Evolutionary conservation across 202 grass and related monocot species (phyloP).

Genomic region (Panicum hallii): DNA sequence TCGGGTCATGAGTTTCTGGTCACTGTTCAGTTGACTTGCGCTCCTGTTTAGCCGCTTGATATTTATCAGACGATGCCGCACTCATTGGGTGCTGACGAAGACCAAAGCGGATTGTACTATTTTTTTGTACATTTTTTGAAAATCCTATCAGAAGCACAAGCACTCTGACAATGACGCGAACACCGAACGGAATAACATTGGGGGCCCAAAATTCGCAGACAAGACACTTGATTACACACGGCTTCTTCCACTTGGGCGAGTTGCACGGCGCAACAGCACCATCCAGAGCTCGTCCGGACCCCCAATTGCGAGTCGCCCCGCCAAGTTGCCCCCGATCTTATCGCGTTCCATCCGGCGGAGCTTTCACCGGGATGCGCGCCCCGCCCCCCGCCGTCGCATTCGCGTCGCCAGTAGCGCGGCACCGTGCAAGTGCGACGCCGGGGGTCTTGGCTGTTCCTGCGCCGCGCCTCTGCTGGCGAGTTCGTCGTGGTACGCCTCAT

Average conservation of each 20-base stretch:
- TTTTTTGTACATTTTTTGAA: slow-evolving; percentile 19
- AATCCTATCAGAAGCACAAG: background rate
- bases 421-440: background rate
- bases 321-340: slow-evolving; percentile 50
- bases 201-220: slow-evolving; percentile 11
- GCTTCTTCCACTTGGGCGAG: slow-evolving; percentile 45
- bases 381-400: slow-evolving; percentile 11
- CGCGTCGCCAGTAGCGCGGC: slow-evolving; percentile 5
- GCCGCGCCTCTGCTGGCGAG: background rate
- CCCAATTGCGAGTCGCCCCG: background rate
- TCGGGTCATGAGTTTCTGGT: background rate
- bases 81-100: background rate
- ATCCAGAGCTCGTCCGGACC: slow-evolving; percentile 17
- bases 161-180: slow-evolving; percentile 32
- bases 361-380: slow-evolving; percentile 26
- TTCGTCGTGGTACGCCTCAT: background rate
- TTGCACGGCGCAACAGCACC: slow-evolving; percentile 20
- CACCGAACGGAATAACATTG: background rate
- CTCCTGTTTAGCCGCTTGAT: background rate
- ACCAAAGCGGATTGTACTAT: slow-evolving; percentile 25
- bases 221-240: slow-evolving; percentile 9
- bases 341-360: slow-evolving; percentile 42
- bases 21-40: background rate
- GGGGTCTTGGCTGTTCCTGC: background rate
- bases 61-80: slow-evolving; percentile 15